Evolutionary conservation across 176 grass and related monocot genomes (phyloP).

Genomic region (Urochloa ruziziensis): DNA sequence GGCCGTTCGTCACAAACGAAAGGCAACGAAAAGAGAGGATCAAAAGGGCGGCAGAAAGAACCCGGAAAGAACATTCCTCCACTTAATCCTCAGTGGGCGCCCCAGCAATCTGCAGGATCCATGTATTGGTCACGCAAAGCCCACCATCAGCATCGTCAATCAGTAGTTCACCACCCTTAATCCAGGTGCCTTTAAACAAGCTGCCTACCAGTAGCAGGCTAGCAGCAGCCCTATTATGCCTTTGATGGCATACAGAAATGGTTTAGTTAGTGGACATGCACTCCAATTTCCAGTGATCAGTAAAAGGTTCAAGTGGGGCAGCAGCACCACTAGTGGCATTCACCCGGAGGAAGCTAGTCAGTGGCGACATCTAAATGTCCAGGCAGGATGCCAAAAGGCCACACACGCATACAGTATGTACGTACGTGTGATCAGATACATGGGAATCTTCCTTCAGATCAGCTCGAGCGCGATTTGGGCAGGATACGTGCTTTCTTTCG

Average conservation of each 20-base stretch:
- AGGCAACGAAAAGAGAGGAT: background rate
- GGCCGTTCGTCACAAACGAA: background rate
- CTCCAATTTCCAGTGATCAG: background rate
- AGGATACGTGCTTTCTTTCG: background rate
- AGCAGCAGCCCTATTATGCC: background rate
- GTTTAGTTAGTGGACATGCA: background rate
- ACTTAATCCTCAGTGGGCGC: background rate
- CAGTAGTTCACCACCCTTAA: background rate
- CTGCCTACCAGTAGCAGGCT: background rate
- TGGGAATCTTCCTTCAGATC: background rate
- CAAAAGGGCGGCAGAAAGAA: background rate
- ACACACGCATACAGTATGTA: background rate
- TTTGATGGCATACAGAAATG: background rate
- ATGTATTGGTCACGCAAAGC: background rate
- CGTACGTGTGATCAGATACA: background rate
- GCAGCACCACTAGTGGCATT: background rate
- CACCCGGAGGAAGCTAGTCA: background rate
- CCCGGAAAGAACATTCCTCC: background rate
- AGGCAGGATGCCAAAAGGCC: background rate
- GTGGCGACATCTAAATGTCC: background rate
- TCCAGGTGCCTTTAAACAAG: background rate
- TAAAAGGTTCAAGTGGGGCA: background rate
- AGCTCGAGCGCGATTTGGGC: background rate
- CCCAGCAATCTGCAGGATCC: background rate
- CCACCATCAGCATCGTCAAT: background rate